Evolutionary conservation across 106 monocot genomes (phyloP), one percentile per base, ranked within the genome.

Genomic region (Allium sativum): DNA sequence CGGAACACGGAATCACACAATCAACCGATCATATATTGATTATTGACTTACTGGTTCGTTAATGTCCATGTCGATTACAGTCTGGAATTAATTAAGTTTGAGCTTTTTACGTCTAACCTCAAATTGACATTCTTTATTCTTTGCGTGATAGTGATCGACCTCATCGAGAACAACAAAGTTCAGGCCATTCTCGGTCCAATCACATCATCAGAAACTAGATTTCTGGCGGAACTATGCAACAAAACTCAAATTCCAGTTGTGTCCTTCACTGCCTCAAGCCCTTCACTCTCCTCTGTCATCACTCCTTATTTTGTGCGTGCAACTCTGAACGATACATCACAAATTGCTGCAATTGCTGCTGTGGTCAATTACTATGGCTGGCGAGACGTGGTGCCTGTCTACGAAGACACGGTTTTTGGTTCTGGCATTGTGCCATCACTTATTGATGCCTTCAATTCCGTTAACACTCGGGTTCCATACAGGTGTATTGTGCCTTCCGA

Each of bases 171-270:
- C 66, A 68, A 69, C 9, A 21, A 62, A 56, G 93, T 84, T 7
- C 65, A 84, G 65, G 88, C 81, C 3, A 88, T 93, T 3, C 58
- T 88, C 15, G 85, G 88, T 11, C 93, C 93, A 45, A 79, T 79
- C 53, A 68, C 65, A 12, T 88, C 88, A 14, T 15, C 52, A 13
- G 71, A 93, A 20, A 82, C 82, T 1, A 80, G 76, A 21, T 85
- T 88, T 57, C 17, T 93, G 8, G 61, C 71, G 8, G 75, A 73
- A 21, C 77, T 93, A 9, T 81, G 93, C 18, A 62, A 68, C 44
- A 82, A 66, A 52, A 56, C 79, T 31, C 81, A 60, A 4, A 87
- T 88, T n/a, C 92, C 92, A 0, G 45, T 93, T 45, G 61, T 93
- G 21, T 82, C 84, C 16, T 93, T 82, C 57, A 77, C 92, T 0